A percentile compares a stretch with the other conserved stretches of the same genome.
These are phyloP conservation scores for Phlebopus sp. DNA, from an alignment of 1,284 basidiomycete species.

Conservation along the genomic window DNA sequence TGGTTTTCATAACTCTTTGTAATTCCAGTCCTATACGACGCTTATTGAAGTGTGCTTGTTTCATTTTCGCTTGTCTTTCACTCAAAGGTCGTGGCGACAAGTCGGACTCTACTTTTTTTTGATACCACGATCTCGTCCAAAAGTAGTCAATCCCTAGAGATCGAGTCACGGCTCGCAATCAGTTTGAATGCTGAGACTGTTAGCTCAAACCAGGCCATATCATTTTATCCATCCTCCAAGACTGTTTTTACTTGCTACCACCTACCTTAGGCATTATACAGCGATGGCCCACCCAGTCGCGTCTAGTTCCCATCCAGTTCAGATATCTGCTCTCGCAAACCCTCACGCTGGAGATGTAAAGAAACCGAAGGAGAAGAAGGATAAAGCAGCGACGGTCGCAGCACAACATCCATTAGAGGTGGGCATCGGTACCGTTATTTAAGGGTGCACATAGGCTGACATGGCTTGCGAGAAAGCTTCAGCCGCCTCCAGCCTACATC, in stretches of 20 bases:
- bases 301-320: slow-evolving; percentile 38
- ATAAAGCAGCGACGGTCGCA: slow-evolving; percentile 38
- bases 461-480: slow-evolving; percentile 49
- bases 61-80: no score
- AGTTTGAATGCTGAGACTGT: slow-evolving; percentile 26
- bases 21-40: neutral
- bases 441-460: slow-evolving; percentile 9
- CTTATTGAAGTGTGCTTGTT: neutral
- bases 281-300: slow-evolving; percentile 33
- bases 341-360: slow-evolving; percentile 34
- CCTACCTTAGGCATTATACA: slow-evolving; percentile 8
- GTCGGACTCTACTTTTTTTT: neutral
- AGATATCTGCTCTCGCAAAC: slow-evolving; percentile 33
- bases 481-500: slow-evolving; percentile 86
- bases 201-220: slow-evolving; percentile 14
- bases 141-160: slow-evolving; percentile 17
- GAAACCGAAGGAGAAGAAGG: slow-evolving; percentile 53
- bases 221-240: slow-evolving; percentile 14
- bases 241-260: neutral
- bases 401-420: slow-evolving; percentile 65
- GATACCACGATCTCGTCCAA: slow-evolving; percentile 21
- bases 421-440: slow-evolving; percentile 16
- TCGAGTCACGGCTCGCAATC: slow-evolving; percentile 17
- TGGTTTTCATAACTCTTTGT: slow-evolving; percentile 6
- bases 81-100: neutral